Evolutionary conservation across 495 filamentous ascomycete species (phyloP), one percentile per base, ranked within the genome.

Genomic region (Aspergillus conjunctus): DNA sequence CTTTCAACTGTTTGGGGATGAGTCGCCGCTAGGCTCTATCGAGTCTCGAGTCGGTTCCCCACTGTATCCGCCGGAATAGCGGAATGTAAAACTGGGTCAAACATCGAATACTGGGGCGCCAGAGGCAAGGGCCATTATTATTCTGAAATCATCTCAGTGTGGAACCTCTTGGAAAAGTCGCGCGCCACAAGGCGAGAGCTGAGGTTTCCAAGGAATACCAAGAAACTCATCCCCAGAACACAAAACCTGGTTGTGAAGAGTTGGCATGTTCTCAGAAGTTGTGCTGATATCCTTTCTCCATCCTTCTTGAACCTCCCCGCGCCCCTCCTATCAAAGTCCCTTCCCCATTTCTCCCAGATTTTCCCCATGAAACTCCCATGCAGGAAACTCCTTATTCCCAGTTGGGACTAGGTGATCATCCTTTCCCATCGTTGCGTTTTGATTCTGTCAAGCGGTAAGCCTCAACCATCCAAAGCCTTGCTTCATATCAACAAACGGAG

Each of bases 261-360:
- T 8, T 41, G 15, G 4, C 15, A 6, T 37, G 9, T 37, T 37
- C 14, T 37, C 15, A 4, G 37, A 14, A n/a, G 12, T 41, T 14
- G 37, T 41, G 37, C 37, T 9, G 15, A 41, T 46, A 17, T 46
- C 17, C 20, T 17, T 46, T 46, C 20, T 46, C 18, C 21, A 7
- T 21, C 44, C 20, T 17, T 17, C 9, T 18, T 21, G 7, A 48
- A 48, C 44, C n/a, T 48, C 44, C 44, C 44, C 20, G n/a, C 9
- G 20, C 20, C 44, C 44, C 1, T n/a, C n/a, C n/a, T n/a, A 18
- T 22, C 37, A 41, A 41, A 8, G 7, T 41, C 6, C 37, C 15
- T 48, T 48, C 44, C 20, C 44, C 44, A 48, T 48, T 48, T 22
- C 44, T 48, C 44, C 44, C 44, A 17, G n/a, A 48, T 48, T 48